A percentile compares a stretch with the other conserved stretches of the same genome.
phyloP scores from a whole-genome alignment of 2,329 filamentous ascomycete genomes.

The Cercospora brassicicola region DNA sequence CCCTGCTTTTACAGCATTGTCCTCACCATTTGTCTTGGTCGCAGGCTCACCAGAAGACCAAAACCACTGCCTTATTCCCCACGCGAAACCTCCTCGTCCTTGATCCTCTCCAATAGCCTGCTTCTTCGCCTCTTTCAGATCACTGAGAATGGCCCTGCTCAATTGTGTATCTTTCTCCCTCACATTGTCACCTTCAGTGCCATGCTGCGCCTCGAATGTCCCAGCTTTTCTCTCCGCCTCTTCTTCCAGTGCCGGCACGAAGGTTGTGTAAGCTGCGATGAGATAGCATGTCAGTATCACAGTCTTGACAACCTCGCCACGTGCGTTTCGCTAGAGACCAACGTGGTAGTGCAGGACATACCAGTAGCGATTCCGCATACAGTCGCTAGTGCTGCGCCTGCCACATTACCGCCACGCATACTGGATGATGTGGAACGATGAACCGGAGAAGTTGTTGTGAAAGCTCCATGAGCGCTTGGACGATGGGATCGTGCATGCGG shows the following conservation, averaged over 20 bases:
- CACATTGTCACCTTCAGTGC: background rate
- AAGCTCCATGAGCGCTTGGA: background rate
- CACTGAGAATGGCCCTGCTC: conserved; percentile 32
- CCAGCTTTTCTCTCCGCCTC: conserved; percentile 22
- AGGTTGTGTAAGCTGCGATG: conserved; percentile 31
- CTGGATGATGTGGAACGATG: background rate
- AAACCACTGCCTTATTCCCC: conserved; percentile 31
- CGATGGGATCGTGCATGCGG: background rate
- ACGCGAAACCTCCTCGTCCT: conserved; percentile 28
- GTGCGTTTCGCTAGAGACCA: background rate
- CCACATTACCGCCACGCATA: conserved; percentile 17
- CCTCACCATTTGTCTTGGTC: background rate
- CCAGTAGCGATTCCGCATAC: conserved; percentile 10
- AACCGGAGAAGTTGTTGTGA: background rate
- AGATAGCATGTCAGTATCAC: background rate
- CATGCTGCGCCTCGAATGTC: background rate
- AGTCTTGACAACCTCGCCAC: background rate
- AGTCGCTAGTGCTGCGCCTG: conserved; percentile 11
- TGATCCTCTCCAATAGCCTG: conserved; percentile 18
- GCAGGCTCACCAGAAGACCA: conserved; percentile 12
- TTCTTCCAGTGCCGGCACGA: conserved; percentile 35
- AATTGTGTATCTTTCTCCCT: conserved; percentile 22
- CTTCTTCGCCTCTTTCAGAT: conserved; percentile 31
- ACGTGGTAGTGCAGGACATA: background rate
- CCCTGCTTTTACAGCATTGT: background rate